Percentiles rank a stretch among this genome's conserved stretches.
These are phyloP conservation scores for Williopsis jadinii DNA, from an alignment of 1,139 yeast genomes.

Conservation along the genomic window DNA sequence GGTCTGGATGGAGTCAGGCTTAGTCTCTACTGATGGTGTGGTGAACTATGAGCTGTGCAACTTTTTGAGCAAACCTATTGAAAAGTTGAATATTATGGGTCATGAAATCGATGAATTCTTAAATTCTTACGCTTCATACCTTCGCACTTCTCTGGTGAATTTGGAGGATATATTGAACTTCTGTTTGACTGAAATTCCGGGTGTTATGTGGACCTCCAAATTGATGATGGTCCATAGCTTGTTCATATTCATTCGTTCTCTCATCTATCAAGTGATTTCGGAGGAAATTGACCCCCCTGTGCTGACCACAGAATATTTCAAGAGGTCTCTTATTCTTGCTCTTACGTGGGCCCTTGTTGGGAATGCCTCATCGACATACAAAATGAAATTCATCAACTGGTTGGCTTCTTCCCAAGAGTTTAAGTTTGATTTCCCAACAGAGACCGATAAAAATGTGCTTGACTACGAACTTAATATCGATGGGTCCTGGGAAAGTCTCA, in stretches of 20 bases:
- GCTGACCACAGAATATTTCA: conserved; percentile 1
- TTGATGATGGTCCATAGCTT: conserved; percentile 36
- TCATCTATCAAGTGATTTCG: conserved; percentile 1
- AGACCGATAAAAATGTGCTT: conserved; percentile 22
- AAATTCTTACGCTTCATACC: too few relatives aligned
- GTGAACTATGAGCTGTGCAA: conserved; percentile 10
- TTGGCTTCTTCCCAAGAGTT: conserved; percentile 27
- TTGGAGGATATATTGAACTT: conserved; percentile 9
- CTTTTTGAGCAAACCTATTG: not conserved
- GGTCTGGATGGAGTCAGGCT: conserved; percentile 54
- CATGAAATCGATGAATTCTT: too few relatives aligned
- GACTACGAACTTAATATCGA: conserved; percentile 45
- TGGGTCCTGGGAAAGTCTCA: conserved; percentile 59
- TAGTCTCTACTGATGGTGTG: conserved; percentile 26
- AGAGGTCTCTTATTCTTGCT: conserved; percentile 36
- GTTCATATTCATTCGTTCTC: conserved; percentile 22
- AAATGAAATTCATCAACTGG: conserved; percentile 29
- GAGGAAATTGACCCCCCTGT: not conserved
- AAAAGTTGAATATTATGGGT: not conserved
- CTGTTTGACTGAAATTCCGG: conserved; percentile 28
- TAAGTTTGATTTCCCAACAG: conserved; percentile 15
- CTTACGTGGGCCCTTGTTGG: conserved; percentile 56
- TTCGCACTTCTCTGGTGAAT: too few relatives aligned
- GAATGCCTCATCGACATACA: conserved; percentile 13
- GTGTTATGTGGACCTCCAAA: conserved; percentile 47